Evolutionary conservation across 2,329 filamentous ascomycete species (phyloP).

Genomic region (Cercospora zeina): DNA sequence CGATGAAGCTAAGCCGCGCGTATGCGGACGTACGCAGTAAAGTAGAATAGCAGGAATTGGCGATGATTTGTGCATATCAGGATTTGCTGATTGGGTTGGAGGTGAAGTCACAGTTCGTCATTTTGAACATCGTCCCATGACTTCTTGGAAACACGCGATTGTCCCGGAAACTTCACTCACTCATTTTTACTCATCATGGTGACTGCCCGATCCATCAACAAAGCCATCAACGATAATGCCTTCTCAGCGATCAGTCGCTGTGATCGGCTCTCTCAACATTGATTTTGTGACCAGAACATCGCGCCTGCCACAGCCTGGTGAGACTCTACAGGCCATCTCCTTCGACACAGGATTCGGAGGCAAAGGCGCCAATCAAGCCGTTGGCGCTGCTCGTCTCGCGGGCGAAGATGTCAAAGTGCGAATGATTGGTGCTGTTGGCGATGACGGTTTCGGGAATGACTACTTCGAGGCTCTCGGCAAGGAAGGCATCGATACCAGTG

Average conservation of each 20-base stretch:
- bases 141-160: not conserved
- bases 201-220: not conserved
- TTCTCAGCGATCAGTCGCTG: conserved; percentile 55
- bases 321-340: conserved; percentile 77
- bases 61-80: not conserved
- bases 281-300: conserved; percentile 88
- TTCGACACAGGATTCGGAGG: conserved; percentile 83
- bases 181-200: not conserved
- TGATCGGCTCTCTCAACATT: conserved; percentile 91
- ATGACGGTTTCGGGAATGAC: conserved; percentile 46
- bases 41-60: not conserved
- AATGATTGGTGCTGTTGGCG: conserved; percentile 54
- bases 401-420: conserved; percentile 44
- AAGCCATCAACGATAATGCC: conserved; percentile 7
- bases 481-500: conserved; percentile 47
- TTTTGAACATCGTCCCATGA: not conserved
- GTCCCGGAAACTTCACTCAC: not conserved
- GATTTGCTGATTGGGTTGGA: not conserved
- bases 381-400: conserved; percentile 44
- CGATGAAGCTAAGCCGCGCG: not conserved
- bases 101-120: not conserved
- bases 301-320: conserved; percentile 78
- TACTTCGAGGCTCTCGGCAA: conserved; percentile 47
- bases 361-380: conserved; percentile 94
- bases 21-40: too few relatives aligned